A percentile compares a stretch with the other conserved stretches of the same genome.
These are phyloP conservation scores for Fusarium pseudocircinatum DNA, from an alignment of 2,329 filamentous ascomycete species.

Conservation along the genomic window DNA sequence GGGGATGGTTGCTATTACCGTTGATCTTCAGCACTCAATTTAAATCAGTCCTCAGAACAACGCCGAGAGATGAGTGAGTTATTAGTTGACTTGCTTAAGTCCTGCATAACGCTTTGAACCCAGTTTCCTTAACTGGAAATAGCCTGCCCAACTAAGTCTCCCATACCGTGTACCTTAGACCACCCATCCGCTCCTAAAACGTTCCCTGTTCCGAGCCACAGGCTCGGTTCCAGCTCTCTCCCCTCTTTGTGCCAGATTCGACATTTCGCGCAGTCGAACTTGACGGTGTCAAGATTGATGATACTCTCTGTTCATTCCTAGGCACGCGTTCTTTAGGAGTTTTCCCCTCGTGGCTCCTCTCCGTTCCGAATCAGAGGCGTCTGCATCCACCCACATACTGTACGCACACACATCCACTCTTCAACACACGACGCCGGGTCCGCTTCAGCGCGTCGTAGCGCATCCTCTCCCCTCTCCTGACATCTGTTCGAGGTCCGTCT, in stretches of 20 bases:
- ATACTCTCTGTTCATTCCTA: slow-evolving; percentile 32
- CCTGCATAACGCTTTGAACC: slow-evolving; percentile 33
- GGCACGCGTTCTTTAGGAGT: not conserved
- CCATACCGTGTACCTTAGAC: slow-evolving; percentile 25
- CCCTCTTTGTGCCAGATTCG: slow-evolving; percentile 29
- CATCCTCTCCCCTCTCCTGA: slow-evolving; percentile 26
- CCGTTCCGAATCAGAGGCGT: not conserved
- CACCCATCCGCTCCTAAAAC: slow-evolving; percentile 31
- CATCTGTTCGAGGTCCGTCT: slow-evolving; percentile 18
- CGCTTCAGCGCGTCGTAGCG: slow-evolving; percentile 18
- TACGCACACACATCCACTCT: slow-evolving; percentile 14
- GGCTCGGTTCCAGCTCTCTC: slow-evolving; percentile 31
- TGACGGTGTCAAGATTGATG: slow-evolving; percentile 12
- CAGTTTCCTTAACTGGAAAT: slow-evolving; percentile 38
- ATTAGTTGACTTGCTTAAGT: slow-evolving; percentile 9
- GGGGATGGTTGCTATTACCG: not conserved
- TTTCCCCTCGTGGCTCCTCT: not conserved
- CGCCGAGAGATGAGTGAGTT: slow-evolving; percentile 24
- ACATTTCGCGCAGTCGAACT: slow-evolving; percentile 29
- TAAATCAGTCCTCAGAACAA: slow-evolving; percentile 29
- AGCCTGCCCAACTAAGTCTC: slow-evolving; percentile 26
- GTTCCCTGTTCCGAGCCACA: slow-evolving; percentile 25
- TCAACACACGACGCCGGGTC: slow-evolving; percentile 20
- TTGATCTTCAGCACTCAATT: slow-evolving; percentile 31
- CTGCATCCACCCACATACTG: not conserved